Evolutionary conservation across 768 basidiomycete genomes (phyloP).

Genomic region (Agaricus sinodeliciosus): DNA sequence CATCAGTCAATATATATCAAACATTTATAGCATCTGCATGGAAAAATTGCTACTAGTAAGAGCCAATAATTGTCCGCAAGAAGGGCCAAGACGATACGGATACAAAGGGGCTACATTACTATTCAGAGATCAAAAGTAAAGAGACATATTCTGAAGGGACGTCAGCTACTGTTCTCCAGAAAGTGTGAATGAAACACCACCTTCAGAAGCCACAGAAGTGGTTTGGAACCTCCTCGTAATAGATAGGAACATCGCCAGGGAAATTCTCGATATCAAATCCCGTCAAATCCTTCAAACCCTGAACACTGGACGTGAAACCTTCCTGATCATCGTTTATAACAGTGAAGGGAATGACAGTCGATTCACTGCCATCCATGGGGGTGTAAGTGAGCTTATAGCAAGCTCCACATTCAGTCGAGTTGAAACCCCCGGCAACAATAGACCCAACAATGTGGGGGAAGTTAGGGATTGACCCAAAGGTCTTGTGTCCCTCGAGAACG

Average conservation of each 20-base stretch:
- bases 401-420: slow-evolving; percentile 6
- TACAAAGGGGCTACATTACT: too few relatives aligned
- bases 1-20: too few relatives aligned
- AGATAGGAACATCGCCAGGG: slow-evolving; percentile 3
- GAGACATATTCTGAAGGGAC: too few relatives aligned
- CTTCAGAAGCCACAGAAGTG: slow-evolving; percentile 7
- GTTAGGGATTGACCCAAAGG: slow-evolving; percentile 9
- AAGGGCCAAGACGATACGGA: too few relatives aligned
- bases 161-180: too few relatives aligned
- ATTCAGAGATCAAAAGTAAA: too few relatives aligned
- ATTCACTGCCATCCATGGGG: slow-evolving; percentile 4
- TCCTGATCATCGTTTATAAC: slow-evolving; percentile 2
- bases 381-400: slow-evolving; percentile 4
- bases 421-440: slow-evolving; percentile 2
- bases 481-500: slow-evolving; percentile 2
- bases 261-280: neutral
- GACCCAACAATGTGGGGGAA: slow-evolving; percentile 10
- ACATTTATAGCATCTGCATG: too few relatives aligned
- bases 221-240: slow-evolving; percentile 1
- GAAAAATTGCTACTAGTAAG: too few relatives aligned
- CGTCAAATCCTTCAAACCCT: slow-evolving; percentile 4
- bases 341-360: slow-evolving; percentile 7
- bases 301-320: slow-evolving; percentile 2
- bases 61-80: too few relatives aligned
- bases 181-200: neutral